Conservation (phyloP, 495 filamentous ascomycete genomes). For the Neurospora cerealis region DNA sequence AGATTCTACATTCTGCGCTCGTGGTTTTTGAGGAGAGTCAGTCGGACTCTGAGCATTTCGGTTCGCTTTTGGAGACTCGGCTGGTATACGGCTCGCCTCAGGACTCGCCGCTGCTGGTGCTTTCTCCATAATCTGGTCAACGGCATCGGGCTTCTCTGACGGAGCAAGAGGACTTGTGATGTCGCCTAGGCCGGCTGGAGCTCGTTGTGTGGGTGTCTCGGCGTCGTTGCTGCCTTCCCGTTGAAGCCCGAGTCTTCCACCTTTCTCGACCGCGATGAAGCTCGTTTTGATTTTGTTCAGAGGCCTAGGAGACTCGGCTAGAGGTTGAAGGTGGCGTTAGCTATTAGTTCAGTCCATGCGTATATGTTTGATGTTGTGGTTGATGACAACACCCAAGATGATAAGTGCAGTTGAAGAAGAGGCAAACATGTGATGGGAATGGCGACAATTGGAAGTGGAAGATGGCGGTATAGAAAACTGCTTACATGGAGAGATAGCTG, state of each 20-base stretch:
- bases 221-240: constrained; percentile 35
- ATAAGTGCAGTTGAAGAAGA: neutral
- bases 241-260: constrained; percentile 38
- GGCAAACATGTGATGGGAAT: neutral
- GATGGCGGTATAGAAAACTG: neutral
- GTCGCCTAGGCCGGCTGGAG: constrained; percentile 27
- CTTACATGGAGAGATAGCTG: constrained; percentile 35
- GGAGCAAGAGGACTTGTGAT: constrained; percentile 19
- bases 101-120: constrained; percentile 19
- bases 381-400: neutral
- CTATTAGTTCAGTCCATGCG: neutral
- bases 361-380: neutral
- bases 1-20: constrained; percentile 9
- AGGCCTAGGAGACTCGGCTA: constrained; percentile 42
- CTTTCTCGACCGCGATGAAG: constrained; percentile 71
- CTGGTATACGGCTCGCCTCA: constrained; percentile 20
- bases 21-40: neutral
- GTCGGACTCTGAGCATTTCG: constrained; percentile 4
- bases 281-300: constrained; percentile 72
- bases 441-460: neutral
- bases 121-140: constrained; percentile 20
- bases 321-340: constrained; percentile 5
- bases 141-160: constrained; percentile 21
- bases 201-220: constrained; percentile 23
- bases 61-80: constrained; percentile 22